A percentile compares a stretch with the other conserved stretches of the same genome.
Evolutionary conservation across 2,329 filamentous ascomycete species (phyloP).

Genomic region (Cryphonectria parasitica): DNA sequence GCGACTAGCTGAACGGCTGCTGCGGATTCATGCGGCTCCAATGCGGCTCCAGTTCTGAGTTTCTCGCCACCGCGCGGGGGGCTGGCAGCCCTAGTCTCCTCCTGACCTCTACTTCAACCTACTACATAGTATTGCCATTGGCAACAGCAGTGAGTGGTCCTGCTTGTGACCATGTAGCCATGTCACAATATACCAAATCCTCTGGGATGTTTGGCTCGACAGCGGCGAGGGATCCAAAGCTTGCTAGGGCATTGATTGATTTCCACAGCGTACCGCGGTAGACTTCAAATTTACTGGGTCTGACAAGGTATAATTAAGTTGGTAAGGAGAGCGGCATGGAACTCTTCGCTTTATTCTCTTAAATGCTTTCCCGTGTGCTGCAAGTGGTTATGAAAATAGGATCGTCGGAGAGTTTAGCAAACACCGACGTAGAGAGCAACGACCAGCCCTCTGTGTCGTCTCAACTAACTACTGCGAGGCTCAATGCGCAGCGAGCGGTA

Average conservation of each 20-base stretch:
- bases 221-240: not conserved
- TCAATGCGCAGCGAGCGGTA: not conserved
- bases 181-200: too few relatives aligned
- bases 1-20: slow-evolving; percentile 4
- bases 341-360: not conserved
- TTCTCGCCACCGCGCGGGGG: slow-evolving; percentile 1
- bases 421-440: not conserved
- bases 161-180: too few relatives aligned
- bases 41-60: not conserved
- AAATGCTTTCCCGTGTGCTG: not conserved
- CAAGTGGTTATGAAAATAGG: not conserved
- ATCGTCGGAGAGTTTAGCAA: not conserved
- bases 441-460: not conserved
- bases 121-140: not conserved
- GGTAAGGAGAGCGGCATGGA: not conserved
- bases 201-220: not conserved
- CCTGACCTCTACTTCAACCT: not conserved
- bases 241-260: not conserved
- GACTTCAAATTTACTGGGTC: not conserved
- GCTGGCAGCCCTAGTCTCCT: slow-evolving; percentile 4
- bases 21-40: slow-evolving; percentile 10
- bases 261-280: not conserved
- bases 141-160: not conserved
- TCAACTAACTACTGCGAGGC: not conserved
- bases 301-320: not conserved